A percentile compares a stretch with the other conserved stretches of the same genome.
These are phyloP conservation scores for Kodamaea sp. DNA, from an alignment of 1,139 yeast species.

Conservation along the genomic window DNA sequence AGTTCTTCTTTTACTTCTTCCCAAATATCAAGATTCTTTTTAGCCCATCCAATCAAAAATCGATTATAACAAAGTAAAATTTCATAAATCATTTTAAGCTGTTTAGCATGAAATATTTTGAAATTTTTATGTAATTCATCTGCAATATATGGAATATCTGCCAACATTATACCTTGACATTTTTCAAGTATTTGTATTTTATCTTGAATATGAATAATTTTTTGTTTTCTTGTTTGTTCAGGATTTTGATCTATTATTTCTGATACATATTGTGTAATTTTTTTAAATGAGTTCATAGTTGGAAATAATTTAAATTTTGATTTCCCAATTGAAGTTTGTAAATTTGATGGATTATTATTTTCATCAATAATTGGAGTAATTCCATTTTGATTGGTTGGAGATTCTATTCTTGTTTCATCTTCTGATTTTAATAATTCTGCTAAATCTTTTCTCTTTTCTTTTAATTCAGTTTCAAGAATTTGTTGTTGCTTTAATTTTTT, in stretches of 20 bases:
- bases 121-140: conserved; percentile 50
- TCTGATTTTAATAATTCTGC: conserved; percentile 41
- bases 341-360: conserved; percentile 9
- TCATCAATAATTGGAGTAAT: conserved; percentile 20
- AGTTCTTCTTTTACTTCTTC: conserved; percentile 57
- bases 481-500: conserved; percentile 67
- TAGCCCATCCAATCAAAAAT: conserved; percentile 65
- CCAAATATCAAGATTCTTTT: conserved; percentile 69
- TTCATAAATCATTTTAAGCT: conserved; percentile 42
- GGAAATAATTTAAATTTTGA: conserved; percentile 25
- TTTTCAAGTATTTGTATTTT: conserved; percentile 53
- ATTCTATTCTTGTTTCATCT: conserved; percentile 38
- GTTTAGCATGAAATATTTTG: conserved; percentile 46
- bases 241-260: conserved; percentile 73
- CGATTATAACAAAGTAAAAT: conserved; percentile 51
- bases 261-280: conserved; percentile 59
- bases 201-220: conserved; percentile 47
- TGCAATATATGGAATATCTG: conserved; percentile 53
- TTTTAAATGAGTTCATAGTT: conserved; percentile 39
- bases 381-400: conserved; percentile 18
- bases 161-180: conserved; percentile 55
- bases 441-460: conserved; percentile 41
- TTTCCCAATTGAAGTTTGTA: not conserved
- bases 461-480: conserved; percentile 53
- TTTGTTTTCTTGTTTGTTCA: conserved; percentile 58